phyloP scores from a whole-genome alignment of 352 stramenopile species.

The Globisporangium middletonii region DNA sequence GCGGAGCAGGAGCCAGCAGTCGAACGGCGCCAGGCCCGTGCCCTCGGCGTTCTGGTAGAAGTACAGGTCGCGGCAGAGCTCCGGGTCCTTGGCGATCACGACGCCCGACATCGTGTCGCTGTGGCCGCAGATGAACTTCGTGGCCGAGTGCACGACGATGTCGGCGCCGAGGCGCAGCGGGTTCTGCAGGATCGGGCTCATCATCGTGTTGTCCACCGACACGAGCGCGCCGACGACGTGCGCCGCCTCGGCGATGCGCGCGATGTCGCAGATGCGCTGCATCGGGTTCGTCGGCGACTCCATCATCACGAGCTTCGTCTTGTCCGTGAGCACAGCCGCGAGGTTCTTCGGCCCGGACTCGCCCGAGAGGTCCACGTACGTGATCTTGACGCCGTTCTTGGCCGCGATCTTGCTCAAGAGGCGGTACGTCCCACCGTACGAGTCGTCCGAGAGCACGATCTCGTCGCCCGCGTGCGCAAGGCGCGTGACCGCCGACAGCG shows the following conservation, averaged over 20 bases:
- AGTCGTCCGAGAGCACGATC: slow-evolving; percentile 92
- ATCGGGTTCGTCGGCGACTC: slow-evolving; percentile 97
- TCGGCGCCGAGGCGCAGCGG: slow-evolving; percentile 92
- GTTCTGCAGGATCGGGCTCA: slow-evolving; percentile 94
- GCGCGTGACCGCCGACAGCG: slow-evolving; percentile 88
- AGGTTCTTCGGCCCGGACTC: slow-evolving; percentile 59
- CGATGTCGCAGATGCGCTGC: slow-evolving; percentile 93
- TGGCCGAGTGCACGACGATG: slow-evolving; percentile 95
- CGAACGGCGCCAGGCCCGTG: slow-evolving; percentile 86
- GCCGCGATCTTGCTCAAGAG: slow-evolving; percentile 86
- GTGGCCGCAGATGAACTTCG: slow-evolving; percentile 98
- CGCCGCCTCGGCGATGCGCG: slow-evolving; percentile 64
- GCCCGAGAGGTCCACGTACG: slow-evolving; percentile 85
- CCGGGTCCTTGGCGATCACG: slow-evolving; percentile 81
- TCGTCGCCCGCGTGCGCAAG: slow-evolving; percentile 88
- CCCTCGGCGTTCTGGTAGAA: slow-evolving; percentile 90
- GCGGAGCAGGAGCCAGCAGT: slow-evolving; percentile 86
- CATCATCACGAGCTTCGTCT: slow-evolving; percentile 95
- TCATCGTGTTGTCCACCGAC: slow-evolving; percentile 96
- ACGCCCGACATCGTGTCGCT: slow-evolving; percentile 95
- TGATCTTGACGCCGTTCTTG: slow-evolving; percentile 72
- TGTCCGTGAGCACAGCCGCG: slow-evolving; percentile 37
- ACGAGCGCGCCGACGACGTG: slow-evolving; percentile 79
- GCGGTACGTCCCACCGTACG: slow-evolving; percentile 96
- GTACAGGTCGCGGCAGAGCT: slow-evolving; percentile 79